Evolutionary conservation across 2,329 filamentous ascomycete species (phyloP).

Genomic region (Exophiala lecanii-corni): DNA sequence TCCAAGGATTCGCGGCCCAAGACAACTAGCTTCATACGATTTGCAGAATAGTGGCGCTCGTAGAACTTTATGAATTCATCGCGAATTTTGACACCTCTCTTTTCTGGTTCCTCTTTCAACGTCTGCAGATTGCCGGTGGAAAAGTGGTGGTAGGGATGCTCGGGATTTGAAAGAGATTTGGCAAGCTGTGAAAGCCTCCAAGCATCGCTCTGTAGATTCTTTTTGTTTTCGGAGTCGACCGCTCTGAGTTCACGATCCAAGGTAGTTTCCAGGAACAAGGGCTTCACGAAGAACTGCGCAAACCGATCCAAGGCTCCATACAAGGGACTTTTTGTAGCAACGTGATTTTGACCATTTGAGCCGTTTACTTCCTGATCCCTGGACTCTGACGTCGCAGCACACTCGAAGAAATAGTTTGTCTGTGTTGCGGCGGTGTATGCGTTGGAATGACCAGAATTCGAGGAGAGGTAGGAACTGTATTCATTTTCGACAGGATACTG

Average conservation of each 20-base stretch:
- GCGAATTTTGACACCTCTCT: slow-evolving; percentile 74
- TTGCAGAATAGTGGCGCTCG: slow-evolving; percentile 83
- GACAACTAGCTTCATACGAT: slow-evolving; percentile 87
- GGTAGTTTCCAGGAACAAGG: slow-evolving; percentile 78
- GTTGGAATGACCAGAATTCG: slow-evolving; percentile 88
- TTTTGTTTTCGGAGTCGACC: slow-evolving; percentile 95
- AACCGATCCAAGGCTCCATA: slow-evolving; percentile 85
- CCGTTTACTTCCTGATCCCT: slow-evolving; percentile 16
- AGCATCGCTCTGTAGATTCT: slow-evolving; percentile 85
- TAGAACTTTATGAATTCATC: slow-evolving; percentile 93
- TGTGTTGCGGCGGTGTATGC: slow-evolving; percentile 90
- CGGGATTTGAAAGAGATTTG: slow-evolving; percentile 80
- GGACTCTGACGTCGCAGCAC: slow-evolving; percentile 67
- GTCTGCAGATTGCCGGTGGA: slow-evolving; percentile 85
- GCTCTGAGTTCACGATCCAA: slow-evolving; percentile 82
- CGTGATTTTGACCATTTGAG: slow-evolving; percentile 15
- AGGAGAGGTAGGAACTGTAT: slow-evolving; percentile 87
- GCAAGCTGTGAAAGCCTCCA: slow-evolving; percentile 86
- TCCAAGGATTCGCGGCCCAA: slow-evolving; percentile 78
- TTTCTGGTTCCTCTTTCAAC: slow-evolving; percentile 75
- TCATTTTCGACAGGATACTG: slow-evolving; percentile 90
- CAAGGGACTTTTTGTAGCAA: slow-evolving; percentile 46
- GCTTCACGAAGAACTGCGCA: slow-evolving; percentile 87
- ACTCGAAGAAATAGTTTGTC: slow-evolving; percentile 97
- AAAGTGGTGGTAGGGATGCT: slow-evolving; percentile 86